Percentiles rank a stretch among this genome's conserved stretches.
These are phyloP conservation scores for Aspergillus nanangensis DNA, from an alignment of 495 filamentous ascomycete species.

Conservation along the genomic window DNA sequence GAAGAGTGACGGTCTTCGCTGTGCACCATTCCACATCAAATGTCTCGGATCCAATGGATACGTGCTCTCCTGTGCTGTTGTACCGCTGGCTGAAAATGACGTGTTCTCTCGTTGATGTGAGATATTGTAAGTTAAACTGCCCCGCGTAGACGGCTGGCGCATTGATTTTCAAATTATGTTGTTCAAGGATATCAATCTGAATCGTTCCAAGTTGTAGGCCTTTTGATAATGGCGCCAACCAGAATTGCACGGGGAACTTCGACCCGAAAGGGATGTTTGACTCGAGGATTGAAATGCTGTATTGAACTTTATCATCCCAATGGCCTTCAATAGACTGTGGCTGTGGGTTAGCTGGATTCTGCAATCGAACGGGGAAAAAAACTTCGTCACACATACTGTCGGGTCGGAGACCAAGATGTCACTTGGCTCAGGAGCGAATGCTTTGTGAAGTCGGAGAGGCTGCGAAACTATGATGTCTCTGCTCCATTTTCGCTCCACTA, in stretches of 20 bases:
- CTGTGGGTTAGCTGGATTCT: background rate
- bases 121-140: background rate
- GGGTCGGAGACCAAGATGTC: background rate
- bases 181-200: constrained; percentile 4
- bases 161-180: constrained; percentile 6
- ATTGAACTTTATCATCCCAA: background rate
- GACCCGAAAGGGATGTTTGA: constrained; percentile 11
- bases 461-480: constrained; percentile 12
- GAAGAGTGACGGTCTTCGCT: constrained; percentile 8
- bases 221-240: constrained; percentile 9
- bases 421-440: background rate
- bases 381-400: background rate
- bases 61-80: background rate
- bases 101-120: constrained; percentile 9
- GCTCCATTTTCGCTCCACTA: constrained; percentile 12
- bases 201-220: constrained; percentile 3
- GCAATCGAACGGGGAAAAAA: background rate
- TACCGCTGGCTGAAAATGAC: constrained; percentile 9
- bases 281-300: constrained; percentile 5
- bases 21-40: constrained; percentile 13
- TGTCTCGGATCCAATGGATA: background rate
- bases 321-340: background rate
- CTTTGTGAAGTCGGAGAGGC: constrained; percentile 8
- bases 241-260: constrained; percentile 8
- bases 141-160: constrained; percentile 6